phyloP scores from a whole-genome alignment of 352 stramenopile genomes.

The Globisporangium emineosum region DNA sequence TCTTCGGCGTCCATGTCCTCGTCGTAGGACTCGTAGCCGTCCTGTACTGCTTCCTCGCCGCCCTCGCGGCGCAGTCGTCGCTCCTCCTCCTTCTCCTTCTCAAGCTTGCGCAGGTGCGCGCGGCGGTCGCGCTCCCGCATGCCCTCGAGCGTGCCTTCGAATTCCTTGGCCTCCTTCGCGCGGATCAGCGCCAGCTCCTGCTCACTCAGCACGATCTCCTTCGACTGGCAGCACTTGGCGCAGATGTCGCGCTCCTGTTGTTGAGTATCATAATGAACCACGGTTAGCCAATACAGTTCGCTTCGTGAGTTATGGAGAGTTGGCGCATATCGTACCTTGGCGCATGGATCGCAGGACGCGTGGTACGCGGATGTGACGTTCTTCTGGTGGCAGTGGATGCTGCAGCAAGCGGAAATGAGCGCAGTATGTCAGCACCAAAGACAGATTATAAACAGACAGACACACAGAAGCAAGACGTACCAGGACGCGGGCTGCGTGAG shows the following conservation, averaged over 20 bases:
- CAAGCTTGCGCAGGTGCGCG: conserved; percentile 55
- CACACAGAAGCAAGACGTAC: conserved; percentile 37
- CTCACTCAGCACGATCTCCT: conserved; percentile 45
- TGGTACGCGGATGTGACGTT: conserved; percentile 94
- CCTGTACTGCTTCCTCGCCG: conserved; percentile 26
- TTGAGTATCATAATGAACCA: not conserved
- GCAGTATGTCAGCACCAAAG: no score
- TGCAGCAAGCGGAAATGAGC: conserved; percentile 30
- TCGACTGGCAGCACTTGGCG: conserved; percentile 82
- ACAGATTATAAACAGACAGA: not conserved
- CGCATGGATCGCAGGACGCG: conserved; percentile 89
- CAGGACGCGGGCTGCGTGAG: conserved; percentile 92
- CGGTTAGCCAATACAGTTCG: no score
- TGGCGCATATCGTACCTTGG: conserved; percentile 35
- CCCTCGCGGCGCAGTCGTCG: conserved; percentile 22
- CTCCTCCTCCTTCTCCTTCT: conserved; percentile 55
- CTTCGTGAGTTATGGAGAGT: not conserved
- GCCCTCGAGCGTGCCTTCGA: conserved; percentile 49
- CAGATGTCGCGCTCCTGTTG: conserved; percentile 76
- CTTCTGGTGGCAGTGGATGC: conserved; percentile 91
- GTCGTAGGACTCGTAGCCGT: conserved; percentile 24
- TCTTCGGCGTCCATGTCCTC: conserved; percentile 40
- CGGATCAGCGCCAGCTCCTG: conserved; percentile 59
- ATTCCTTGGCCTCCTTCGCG: conserved; percentile 44
- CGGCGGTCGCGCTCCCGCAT: conserved; percentile 82